Base-by-base conservation (phyloP, 2,329 filamentous ascomycete genomes). In the Penicillium sp. region DNA sequence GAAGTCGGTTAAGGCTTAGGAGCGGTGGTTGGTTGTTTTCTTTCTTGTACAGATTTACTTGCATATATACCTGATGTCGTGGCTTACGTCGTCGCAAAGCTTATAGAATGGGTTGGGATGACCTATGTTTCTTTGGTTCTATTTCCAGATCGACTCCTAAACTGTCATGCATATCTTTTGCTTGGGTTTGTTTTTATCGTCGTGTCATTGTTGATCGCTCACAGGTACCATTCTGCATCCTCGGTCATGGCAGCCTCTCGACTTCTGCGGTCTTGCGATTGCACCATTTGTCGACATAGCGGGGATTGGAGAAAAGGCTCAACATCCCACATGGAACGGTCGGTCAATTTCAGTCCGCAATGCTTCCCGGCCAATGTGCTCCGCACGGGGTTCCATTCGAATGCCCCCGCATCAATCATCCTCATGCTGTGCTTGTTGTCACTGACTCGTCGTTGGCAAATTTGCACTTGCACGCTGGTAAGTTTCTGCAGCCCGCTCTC, bases 1-100 rank as follows among this genome's bases (percentile, higher is more conserved):
- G 51, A 69, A 68, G 13, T 78, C 75, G 36, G 71, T 66, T 18
- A 63, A 60, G 47, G 49, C 53, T 29, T 57, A 56, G 36, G 22
- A 9, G 31, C 31, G 8, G 31, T 46, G 36, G 14, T 40, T 22
- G 32, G 27, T 52, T 38, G 10, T 29, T 46, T 53, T 47, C 5
- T 46, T 32, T 43, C 40, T 31, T 58, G 43, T 49, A 48, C 31
- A 39, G 43, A 49, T 56, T 42, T 52, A 46, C 43, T 58, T 43
- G 39, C 49, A 50, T 46, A 43, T 56, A 16, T 47, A 39, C 43
- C 52, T 59, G 32, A n/a, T 16, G 14, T 16, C 34, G 34, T n/a
- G n/a, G 42, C 32, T 40, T 38, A 40, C 2, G 39, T 46, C 31
- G 34, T 21, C 8, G n/a, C 34, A 7, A 36, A 6, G 7, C 13